Evolutionary conservation across 2,329 filamentous ascomycete species (phyloP).

Genomic region (Pseudocercospora fuligena): DNA sequence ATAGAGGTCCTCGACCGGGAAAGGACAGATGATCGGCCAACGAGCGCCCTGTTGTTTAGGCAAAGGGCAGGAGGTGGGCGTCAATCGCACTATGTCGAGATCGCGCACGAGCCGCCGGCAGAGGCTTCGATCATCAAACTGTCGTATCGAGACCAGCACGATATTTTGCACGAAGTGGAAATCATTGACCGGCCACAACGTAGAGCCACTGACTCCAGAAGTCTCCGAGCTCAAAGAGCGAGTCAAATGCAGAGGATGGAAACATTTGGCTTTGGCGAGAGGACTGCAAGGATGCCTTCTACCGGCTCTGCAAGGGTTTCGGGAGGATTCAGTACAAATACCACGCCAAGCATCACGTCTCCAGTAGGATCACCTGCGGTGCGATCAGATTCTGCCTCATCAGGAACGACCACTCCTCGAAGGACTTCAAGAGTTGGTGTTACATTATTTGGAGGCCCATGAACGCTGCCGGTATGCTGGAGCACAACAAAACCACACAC

Average conservation of each 20-base stretch:
- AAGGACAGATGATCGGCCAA: background rate
- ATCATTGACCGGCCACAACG: conserved; percentile 10
- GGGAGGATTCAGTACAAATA: background rate
- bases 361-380: background rate
- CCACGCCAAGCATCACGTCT: background rate
- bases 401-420: background rate
- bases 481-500: too few species aligned
- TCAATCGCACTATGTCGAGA: background rate
- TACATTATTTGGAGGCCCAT: background rate
- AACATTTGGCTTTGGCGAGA: background rate
- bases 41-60: background rate
- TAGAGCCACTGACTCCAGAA: background rate
- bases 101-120: background rate
- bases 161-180: conserved; percentile 7
- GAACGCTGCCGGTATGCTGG: background rate
- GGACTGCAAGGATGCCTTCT: background rate
- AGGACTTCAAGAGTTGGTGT: background rate
- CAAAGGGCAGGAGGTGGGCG: background rate
- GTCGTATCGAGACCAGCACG: background rate
- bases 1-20: background rate
- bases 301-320: too few species aligned
- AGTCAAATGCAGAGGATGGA: background rate
- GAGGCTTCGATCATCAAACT: background rate
- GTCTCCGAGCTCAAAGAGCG: background rate
- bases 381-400: background rate